phyloP scores from a whole-genome alignment of 257 asterid genomes.

The Buddleja alternifolia region DNA sequence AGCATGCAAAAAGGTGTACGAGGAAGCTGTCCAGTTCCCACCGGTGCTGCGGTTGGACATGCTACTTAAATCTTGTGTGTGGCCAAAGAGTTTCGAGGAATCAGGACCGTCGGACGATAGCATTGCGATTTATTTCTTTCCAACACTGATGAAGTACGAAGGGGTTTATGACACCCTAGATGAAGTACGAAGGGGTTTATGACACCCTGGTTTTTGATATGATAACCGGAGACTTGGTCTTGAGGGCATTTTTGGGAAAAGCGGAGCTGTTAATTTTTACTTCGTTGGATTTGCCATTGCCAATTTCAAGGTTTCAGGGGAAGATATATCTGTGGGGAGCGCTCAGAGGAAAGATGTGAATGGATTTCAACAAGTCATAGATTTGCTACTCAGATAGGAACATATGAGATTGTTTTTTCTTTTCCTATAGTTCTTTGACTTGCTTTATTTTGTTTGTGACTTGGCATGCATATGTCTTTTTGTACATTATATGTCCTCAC shows the following conservation, averaged over 20 bases:
- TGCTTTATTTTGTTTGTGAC: too few species aligned
- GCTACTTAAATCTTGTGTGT: constrained; percentile 23
- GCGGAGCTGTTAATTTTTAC: constrained; percentile 36
- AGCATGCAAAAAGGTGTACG: constrained; percentile 20
- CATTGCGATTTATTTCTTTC: constrained; percentile 39
- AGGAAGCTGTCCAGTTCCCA: neutral
- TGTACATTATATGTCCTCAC: too few species aligned
- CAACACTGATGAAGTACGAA: constrained; percentile 16
- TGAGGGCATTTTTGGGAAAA: constrained; percentile 26
- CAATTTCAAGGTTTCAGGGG: constrained; percentile 32
- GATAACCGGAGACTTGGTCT: constrained; percentile 30
- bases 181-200: too few species aligned
- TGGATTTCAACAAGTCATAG: too few species aligned
- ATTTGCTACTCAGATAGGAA: too few species aligned
- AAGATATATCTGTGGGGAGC: constrained; percentile 40
- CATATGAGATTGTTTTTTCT: too few species aligned
- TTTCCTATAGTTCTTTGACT: too few species aligned
- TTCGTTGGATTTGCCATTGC: constrained; percentile 31
- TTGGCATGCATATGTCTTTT: too few species aligned
- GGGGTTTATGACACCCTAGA: constrained; percentile 19
- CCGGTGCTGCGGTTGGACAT: constrained; percentile 9
- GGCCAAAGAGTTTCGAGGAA: constrained; percentile 37
- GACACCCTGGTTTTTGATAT: constrained; percentile 40
- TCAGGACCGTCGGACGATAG: constrained; percentile 31
- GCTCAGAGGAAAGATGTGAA: constrained; percentile 24